These are phyloP conservation scores for Scedosporium boydii DNA, from an alignment of 2,329 filamentous ascomycete species.

Conservation along the genomic window DNA sequence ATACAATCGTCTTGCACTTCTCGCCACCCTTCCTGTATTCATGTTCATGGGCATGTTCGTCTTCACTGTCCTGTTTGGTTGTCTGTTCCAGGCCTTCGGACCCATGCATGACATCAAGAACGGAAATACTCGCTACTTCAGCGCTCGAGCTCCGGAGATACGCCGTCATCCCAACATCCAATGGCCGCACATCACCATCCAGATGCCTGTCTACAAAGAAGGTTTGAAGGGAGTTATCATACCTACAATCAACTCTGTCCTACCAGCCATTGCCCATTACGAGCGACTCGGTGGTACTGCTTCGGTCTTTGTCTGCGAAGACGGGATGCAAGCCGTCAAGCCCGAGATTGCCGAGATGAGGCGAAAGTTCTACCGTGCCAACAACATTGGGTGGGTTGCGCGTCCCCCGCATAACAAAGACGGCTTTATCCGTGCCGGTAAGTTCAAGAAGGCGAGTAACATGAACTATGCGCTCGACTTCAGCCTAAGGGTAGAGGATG, in stretches of 20 bases:
- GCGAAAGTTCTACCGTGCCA: slow-evolving; percentile 52
- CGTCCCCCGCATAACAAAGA: slow-evolving; percentile 54
- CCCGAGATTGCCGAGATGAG: not conserved
- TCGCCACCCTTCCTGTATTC: slow-evolving; percentile 59
- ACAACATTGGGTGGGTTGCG: slow-evolving; percentile 63
- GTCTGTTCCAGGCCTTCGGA: slow-evolving; percentile 65
- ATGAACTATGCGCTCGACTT: slow-evolving; percentile 64
- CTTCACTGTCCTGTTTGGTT: slow-evolving; percentile 67
- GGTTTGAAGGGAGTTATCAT: too few species aligned
- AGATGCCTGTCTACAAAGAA: too few species aligned
- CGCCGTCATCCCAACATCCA: not conserved
- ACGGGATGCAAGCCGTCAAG: not conserved
- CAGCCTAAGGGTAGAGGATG: slow-evolving; percentile 61
- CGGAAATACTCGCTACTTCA: not conserved
- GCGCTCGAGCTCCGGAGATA: not conserved
- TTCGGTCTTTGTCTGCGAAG: not conserved
- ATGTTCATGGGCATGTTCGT: slow-evolving; percentile 79
- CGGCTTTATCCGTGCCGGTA: slow-evolving; percentile 53
- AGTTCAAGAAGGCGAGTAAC: slow-evolving; percentile 64
- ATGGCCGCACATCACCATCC: not conserved
- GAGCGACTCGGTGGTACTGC: too few species aligned
- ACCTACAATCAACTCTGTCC: too few species aligned
- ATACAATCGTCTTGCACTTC: slow-evolving; percentile 54
- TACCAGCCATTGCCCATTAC: too few species aligned
- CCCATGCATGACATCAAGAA: slow-evolving; percentile 41